Evolutionary conservation across 2,329 filamentous ascomycete genomes (phyloP), one percentile per base, ranked within the genome.

Genomic region (Hypoxylon sp.): DNA sequence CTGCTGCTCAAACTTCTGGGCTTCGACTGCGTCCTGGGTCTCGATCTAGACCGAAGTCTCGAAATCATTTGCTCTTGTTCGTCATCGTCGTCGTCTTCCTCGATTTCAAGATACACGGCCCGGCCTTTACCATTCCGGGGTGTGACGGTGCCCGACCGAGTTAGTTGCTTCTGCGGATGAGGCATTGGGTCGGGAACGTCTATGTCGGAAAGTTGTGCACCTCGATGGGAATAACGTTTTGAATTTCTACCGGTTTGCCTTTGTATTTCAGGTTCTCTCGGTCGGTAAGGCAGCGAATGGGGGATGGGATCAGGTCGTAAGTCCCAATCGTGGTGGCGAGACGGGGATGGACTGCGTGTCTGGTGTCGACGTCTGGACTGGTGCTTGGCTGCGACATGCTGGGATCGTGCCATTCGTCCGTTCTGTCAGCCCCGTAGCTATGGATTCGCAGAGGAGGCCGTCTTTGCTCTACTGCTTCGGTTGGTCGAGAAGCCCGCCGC

Each of bases 241-340:
- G 68, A 55, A 54, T 29, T 71, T 67, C 70, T 70, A 39, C 69
- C 73, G 71, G 73, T 73, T 68, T 71, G 67, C 70, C 73, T 75
- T 74, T 75, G 77, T 78, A 78, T 73, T 73, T 75, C 73, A 71
- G 71, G 71, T 53, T 67, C 65, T 74, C 68, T 72, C 63, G 72
- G 66, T 73, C 74, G 77, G 74, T 78, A 75, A 71, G 77, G 77
- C 75, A 77, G 63, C 71, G 77, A 76, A 76, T 79, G 71, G 71
- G 69, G 72, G 37, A 63, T 65, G 47, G 73, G 67, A 60, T 71
- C 65, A 59, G 67, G 73, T 54, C 57, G 70, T 41, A 70, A 68
- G 56, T 74, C 74, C 76, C 77, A 77, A 73, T 76, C 74, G 74
- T 71, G 66, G 56, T 73, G 68, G 62, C 72, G 70, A 53, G 74